Evolutionary conservation across 345 rosid genomes (phyloP), one percentile per base, ranked within the genome.

Genomic region (Eucalyptus curtisii): DNA sequence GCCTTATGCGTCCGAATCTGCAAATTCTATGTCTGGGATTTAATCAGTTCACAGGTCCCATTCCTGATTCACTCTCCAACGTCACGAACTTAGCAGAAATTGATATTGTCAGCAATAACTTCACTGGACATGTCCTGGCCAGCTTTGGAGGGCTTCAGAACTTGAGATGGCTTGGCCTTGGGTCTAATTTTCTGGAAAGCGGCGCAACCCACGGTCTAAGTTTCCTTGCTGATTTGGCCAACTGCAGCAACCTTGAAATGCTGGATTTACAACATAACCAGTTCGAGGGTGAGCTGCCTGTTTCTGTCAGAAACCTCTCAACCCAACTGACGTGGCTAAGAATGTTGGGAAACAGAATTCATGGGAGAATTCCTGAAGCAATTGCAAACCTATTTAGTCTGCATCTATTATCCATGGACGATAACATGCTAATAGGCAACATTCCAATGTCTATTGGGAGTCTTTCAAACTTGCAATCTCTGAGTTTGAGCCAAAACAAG

Each of bases 31-130:
- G 0, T 88, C n/a, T 90, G 82, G 79, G 30, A 40, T 19, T 2
- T 33, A 90, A 90, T 61, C 90, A 79, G 47, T 61, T 88, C 64
- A 71, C 57, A 2, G 91, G 91, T 40, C 66, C 24, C 25, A 86
- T 90, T 8, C 91, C 91, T 3, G 13, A 59, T 4, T 90, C 90
- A 31, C 10, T 90, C 49, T 53, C 89, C 53, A 90, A 90, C 71
- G 88, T 89, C 19, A 86, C 90, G 0, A 85, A 24, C 49, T 49
- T 90, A 13, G 14, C 13, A 64, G 8, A 4, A 15, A 71, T 90
- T 42, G 89, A 87, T n/a, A 45, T 89, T 4, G 13, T 3, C 17
- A 1, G 0, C 31, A 90, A 90, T 82, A 87, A 86, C 27, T 87
- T 90, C 86, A 85, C 20, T 5, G 90, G 89, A 30, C 4, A 0